phyloP scores from a whole-genome alignment of 2,329 filamentous ascomycete species.

The Xylaria sp. region DNA sequence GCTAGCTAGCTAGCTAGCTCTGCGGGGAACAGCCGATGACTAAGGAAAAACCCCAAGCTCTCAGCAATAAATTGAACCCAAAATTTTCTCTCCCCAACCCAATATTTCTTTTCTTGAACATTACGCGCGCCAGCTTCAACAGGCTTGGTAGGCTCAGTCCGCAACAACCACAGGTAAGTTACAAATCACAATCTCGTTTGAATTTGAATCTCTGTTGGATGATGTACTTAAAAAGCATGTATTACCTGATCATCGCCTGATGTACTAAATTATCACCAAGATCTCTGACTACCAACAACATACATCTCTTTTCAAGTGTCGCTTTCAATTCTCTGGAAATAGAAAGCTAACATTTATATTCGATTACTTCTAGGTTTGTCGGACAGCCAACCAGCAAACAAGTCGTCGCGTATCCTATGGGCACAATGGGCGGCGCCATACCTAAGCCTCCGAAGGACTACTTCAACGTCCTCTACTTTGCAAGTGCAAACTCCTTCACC shows the following conservation, averaged over 20 bases:
- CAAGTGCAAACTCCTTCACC: constrained; percentile 73
- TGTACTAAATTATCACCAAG: constrained; percentile 68
- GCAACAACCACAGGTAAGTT: constrained; percentile 13
- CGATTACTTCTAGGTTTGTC: neutral
- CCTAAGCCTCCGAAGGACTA: constrained; percentile 63
- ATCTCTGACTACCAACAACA: constrained; percentile 64
- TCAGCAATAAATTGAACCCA: constrained; percentile 15
- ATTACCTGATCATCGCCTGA: constrained; percentile 64
- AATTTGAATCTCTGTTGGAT: constrained; percentile 50
- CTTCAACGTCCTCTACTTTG: constrained; percentile 85
- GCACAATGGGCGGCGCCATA: constrained; percentile 45
- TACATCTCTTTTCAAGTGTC: constrained; percentile 22
- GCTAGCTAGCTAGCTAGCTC: neutral
- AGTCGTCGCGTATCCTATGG: constrained; percentile 3
- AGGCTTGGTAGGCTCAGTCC: neutral
- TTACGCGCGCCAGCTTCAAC: constrained; percentile 7
- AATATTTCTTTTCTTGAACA: neutral
- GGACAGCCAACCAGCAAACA: neutral
- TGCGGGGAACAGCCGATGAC: neutral
- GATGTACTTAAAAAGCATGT: constrained; percentile 63
- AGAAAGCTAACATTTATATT: constrained; percentile 22
- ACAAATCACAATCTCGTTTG: neutral
- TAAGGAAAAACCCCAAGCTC: neutral
- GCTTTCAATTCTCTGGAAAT: neutral
- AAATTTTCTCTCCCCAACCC: constrained; percentile 2